Evolutionary conservation across 495 filamentous ascomycete species (phyloP).

Genomic region (Penicillium herquei): DNA sequence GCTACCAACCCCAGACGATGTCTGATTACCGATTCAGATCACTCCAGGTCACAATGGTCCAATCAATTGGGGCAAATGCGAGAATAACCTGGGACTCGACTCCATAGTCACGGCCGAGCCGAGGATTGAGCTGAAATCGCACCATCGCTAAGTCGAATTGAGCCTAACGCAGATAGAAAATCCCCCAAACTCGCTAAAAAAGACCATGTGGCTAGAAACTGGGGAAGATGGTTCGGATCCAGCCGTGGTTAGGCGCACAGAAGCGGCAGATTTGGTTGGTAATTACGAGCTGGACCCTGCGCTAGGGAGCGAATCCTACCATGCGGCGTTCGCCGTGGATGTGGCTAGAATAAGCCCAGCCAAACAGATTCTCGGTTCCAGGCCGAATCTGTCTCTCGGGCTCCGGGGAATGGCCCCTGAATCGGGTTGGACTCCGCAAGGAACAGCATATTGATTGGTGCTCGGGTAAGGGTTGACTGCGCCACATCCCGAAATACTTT

Average conservation of each 20-base stretch:
- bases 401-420: neutral
- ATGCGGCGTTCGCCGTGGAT: neutral
- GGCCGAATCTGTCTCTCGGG: constrained; percentile 1
- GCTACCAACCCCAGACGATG: neutral
- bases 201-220: neutral
- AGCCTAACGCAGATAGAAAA: neutral
- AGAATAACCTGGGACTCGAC: neutral
- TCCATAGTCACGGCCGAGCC: neutral
- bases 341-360: neutral
- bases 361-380: constrained; percentile 7
- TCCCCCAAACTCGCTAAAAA: neutral
- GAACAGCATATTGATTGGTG: neutral
- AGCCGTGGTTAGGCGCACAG: neutral
- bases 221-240: constrained; percentile 1
- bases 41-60: neutral
- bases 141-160: neutral
- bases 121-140: neutral
- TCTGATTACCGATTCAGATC: neutral
- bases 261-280: neutral
- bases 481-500: constrained; percentile 2
- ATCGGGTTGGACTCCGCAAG: neutral
- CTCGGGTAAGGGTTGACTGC: neutral
- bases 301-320: neutral
- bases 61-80: neutral
- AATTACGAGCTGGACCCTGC: neutral